Evolutionary conservation across 306 rosid species (phyloP).

Genomic region (Cicer cuneatum): DNA sequence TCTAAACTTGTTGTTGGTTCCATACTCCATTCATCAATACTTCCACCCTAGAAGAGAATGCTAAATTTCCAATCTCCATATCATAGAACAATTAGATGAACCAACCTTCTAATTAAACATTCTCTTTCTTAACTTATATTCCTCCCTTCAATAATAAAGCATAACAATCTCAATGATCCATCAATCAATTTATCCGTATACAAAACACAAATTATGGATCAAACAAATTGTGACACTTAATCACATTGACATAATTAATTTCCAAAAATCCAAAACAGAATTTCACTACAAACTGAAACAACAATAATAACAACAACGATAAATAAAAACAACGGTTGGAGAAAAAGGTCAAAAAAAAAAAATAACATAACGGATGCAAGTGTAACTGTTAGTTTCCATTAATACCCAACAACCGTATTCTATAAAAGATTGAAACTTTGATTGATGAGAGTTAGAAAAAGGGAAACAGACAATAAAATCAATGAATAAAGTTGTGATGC

Average conservation of each 20-base stretch:
- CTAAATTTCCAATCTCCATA: conserved; percentile 27
- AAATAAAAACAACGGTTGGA: conserved; percentile 27
- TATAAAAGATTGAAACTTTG: conserved; percentile 36
- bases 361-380: conserved; percentile 52
- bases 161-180: conserved; percentile 44
- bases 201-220: conserved; percentile 42
- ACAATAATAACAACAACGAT: neutral
- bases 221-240: conserved; percentile 35
- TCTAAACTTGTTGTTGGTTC: neutral
- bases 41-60: conserved; percentile 18
- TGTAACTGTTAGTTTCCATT: conserved; percentile 42
- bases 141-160: conserved; percentile 21
- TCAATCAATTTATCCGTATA: conserved; percentile 35
- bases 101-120: conserved; percentile 25
- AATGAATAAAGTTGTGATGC: neutral
- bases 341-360: neutral
- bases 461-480: conserved; percentile 43
- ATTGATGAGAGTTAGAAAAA: conserved; percentile 31
- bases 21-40: conserved; percentile 27
- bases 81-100: conserved; percentile 2
- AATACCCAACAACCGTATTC: conserved; percentile 6
- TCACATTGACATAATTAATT: conserved; percentile 44
- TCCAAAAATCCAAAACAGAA: conserved; percentile 39
- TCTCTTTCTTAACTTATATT: conserved; percentile 22
- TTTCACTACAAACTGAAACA: conserved; percentile 38